Evolutionary conservation across 1,139 yeast genomes (phyloP).

Genomic region (Geotrichum australiense): DNA sequence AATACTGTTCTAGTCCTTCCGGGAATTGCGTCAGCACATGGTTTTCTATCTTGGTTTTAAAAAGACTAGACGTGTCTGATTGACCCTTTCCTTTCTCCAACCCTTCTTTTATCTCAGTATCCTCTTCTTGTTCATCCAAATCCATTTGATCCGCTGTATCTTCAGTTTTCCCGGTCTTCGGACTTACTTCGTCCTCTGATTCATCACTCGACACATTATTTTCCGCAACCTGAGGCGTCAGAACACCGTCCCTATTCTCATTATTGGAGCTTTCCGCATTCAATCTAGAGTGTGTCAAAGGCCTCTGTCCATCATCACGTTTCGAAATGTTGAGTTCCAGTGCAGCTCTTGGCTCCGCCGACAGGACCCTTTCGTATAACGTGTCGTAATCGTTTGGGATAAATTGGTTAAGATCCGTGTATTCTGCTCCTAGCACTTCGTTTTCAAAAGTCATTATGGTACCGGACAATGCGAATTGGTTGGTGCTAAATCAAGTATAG

Average conservation of each 20-base stretch:
- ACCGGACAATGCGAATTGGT: too few species aligned
- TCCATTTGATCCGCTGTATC: background rate
- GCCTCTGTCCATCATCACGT: too few species aligned
- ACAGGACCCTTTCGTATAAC: constrained; percentile 5
- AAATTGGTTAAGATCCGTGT: constrained; percentile 6
- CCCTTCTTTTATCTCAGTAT: background rate
- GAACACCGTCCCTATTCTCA: background rate
- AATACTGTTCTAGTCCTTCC: constrained; percentile 13
- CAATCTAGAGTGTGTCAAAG: too few species aligned
- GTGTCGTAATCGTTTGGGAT: constrained; percentile 3
- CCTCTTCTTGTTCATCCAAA: background rate
- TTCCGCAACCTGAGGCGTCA: too few species aligned
- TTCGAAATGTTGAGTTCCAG: too few species aligned
- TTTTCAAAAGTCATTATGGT: constrained; percentile 11
- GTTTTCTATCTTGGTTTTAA: too few species aligned
- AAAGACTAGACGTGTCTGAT: constrained; percentile 4
- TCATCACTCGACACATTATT: background rate
- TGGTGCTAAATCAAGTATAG: too few species aligned
- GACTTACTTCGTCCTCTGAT: background rate
- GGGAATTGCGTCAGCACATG: constrained; percentile 3
- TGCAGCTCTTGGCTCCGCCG: constrained; percentile 14
- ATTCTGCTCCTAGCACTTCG: constrained; percentile 11
- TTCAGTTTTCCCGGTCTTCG: background rate
- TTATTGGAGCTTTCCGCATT: too few species aligned
- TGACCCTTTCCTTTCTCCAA: background rate